Evolutionary conservation across 257 asterid species (phyloP), one percentile per base, ranked within the genome.

Genomic region (Agastache rugosa): DNA sequence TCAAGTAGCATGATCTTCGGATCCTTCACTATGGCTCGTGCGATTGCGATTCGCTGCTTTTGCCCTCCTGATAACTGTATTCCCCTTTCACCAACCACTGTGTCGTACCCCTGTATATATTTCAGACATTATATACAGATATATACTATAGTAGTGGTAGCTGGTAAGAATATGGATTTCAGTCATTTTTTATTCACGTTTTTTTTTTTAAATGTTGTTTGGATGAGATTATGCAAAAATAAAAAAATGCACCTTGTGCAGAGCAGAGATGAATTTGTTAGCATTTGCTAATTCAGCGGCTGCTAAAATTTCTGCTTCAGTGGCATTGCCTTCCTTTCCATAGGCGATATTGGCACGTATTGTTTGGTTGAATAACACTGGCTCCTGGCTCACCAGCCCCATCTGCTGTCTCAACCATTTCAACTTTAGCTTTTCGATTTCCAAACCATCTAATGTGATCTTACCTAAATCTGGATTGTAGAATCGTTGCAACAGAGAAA

Each of bases 351-450:
- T 87, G 54, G 84, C 83, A 15, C 89, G 76, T 3, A 87, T 79
- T 0, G 89, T 82, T 72, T 82, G 83, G 23, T 85, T 83, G 76
- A 85, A 83, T 50, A 87, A 70, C 4, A 83, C 72, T 0, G 87
- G 88, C 72, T 85, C 90, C 45, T 87, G 90, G 74, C 86, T 87
- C 25, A 87, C 92, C 19, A 85, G 44, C 8, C 92, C 92, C 82
- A 85, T 87, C 72, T 85, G 92, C 71, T 78, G 83, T 67, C 92
- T 81, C 29, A 85, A 39, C 90, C 90, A 87, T 58, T 81, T 82
- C 79, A 85, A 29, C 0, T 75, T 83, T 64, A 87, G 69, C 27
- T 76, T 63, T 2, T 35, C 20, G 63, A 81, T 83, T 5, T 74
- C 86, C 0, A 58, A 0, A 1, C 83, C 85, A 16, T 87, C 92